Evolutionary conservation across 1,284 basidiomycete species (phyloP), one percentile per base, ranked within the genome.

Genomic region (Pisolithus thermaeus): DNA sequence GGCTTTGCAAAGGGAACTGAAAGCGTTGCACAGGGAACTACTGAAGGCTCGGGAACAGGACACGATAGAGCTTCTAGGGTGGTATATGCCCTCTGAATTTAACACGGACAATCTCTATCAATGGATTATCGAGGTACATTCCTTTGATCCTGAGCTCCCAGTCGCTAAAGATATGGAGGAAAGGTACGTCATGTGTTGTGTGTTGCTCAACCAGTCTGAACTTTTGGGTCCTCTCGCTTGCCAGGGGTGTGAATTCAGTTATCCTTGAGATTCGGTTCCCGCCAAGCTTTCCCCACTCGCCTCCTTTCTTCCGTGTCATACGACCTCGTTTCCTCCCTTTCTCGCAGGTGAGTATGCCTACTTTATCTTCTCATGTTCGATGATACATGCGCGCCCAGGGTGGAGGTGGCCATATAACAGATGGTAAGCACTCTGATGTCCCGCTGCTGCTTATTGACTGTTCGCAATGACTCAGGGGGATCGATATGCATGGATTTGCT

Each of bases 401-500:
- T 23, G 80, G 81, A 3, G 81, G 82, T 16, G 81, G 81, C 0
- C 81, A 84, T 64, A 69, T 84, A 38, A 84, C 81, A 25, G 75
- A 74, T 55, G 81, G 80, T 78, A 54, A 41, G 71, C 28, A 9
- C 28, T 30, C n/a, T 9, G 58, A 32, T 41, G 3, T 27, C n/a
- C n/a, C 44, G 23, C 7, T n/a, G 25, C 39, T 28, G 28, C 16
- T 27, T 18, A 16, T 18, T n/a, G 39, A 18, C n/a, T 36, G 7
- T 39, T 9, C 25, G 37, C 49, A 43, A 32, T 7, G 14, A 28
- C 23, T 14, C 46, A 81, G 80, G 80, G 25, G 82, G 81, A 3
- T 83, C 81, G 6, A 83, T 84, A 49, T 84, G 81, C 56, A 83
- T 84, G 81, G 82, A 84, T 60, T 67, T 84, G 11, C 63, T 84